phyloP scores from a whole-genome alignment of 2,329 filamentous ascomycete genomes.

The Diaporthe sp. region DNA sequence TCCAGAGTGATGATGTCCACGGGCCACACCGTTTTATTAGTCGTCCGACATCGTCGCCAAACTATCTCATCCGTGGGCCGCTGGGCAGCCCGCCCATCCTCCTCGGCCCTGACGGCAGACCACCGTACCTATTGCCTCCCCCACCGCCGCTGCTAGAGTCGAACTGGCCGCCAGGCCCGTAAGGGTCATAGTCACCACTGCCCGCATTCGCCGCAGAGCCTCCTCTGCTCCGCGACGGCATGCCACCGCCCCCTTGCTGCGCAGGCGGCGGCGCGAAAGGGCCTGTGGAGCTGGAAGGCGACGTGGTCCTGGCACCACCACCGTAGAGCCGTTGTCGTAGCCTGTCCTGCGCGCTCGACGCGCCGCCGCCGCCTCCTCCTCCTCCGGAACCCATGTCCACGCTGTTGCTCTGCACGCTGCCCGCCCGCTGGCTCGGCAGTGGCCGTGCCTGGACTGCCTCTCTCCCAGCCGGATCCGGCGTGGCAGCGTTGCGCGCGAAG shows the following conservation, averaged over 20 bases:
- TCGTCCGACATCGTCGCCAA: neutral
- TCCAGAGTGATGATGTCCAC: conserved; percentile 31
- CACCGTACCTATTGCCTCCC: conserved; percentile 54
- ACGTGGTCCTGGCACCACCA: conserved; percentile 69
- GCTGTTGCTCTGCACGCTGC: conserved; percentile 76
- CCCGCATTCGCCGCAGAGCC: conserved; percentile 40
- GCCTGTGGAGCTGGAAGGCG: conserved; percentile 59
- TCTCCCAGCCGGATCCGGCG: conserved; percentile 49
- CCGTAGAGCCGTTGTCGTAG: conserved; percentile 84
- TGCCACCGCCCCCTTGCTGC: conserved; percentile 44
- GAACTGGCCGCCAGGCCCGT: conserved; percentile 61
- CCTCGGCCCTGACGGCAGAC: conserved; percentile 63
- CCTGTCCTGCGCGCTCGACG: conserved; percentile 80
- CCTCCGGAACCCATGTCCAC: conserved; percentile 44
- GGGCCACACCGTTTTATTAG: neutral
- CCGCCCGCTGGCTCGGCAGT: conserved; percentile 79
- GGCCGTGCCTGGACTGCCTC: conserved; percentile 65
- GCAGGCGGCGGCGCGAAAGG: conserved; percentile 63
- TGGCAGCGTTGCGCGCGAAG: conserved; percentile 50
- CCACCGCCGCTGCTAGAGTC: conserved; percentile 53
- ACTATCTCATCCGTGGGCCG: conserved; percentile 56
- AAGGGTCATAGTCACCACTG: conserved; percentile 60
- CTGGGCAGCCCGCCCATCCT: conserved; percentile 53
- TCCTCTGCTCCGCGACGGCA: conserved; percentile 43
- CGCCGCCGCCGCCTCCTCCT: conserved; percentile 49